Evolutionary conservation across 169 alveolate species (phyloP).

Genomic region (Babesia sp.): DNA sequence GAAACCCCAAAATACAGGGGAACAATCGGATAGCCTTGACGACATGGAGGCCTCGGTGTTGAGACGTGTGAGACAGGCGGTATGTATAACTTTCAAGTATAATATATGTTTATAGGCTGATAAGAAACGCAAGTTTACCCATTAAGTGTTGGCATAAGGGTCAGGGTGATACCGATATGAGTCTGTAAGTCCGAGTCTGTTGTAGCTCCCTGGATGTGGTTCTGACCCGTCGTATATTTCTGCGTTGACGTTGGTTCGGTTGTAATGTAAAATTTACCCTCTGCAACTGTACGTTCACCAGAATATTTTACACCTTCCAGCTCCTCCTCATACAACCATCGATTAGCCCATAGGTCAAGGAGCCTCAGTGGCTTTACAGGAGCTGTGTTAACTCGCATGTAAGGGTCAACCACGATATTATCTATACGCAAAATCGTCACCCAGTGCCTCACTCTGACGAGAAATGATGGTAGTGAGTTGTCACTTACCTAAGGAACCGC

Average conservation of each 20-base stretch:
- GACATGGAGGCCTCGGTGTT: conserved; percentile 45
- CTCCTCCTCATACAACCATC: conserved; percentile 84
- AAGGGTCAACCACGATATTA: conserved; percentile 77
- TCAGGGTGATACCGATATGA: conserved; percentile 66
- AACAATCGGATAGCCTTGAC: conserved; percentile 12
- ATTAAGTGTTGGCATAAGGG: conserved; percentile 42
- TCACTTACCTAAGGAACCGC: conserved; percentile 74
- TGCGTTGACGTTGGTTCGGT: neutral
- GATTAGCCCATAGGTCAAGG: conserved; percentile 85
- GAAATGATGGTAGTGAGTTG: neutral
- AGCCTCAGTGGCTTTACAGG: conserved; percentile 68
- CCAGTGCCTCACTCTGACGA: conserved; percentile 78
- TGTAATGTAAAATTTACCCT: conserved; percentile 16
- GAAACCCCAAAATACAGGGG: neutral
- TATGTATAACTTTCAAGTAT: neutral
- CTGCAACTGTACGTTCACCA: conserved; percentile 40
- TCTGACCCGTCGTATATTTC: conserved; percentile 65
- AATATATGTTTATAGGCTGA: conserved; percentile 9
- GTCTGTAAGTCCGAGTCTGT: conserved; percentile 64
- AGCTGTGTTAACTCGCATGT: conserved; percentile 60
- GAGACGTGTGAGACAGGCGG: conserved; percentile 27
- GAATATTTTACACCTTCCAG: conserved; percentile 68
- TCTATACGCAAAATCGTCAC: conserved; percentile 81
- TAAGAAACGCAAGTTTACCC: neutral
- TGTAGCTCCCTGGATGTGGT: conserved; percentile 50